A percentile compares a stretch with the other conserved stretches of the same genome.
Evolutionary conservation across 2,329 filamentous ascomycete species (phyloP).

Genomic region (Rhinocladiella similis): DNA sequence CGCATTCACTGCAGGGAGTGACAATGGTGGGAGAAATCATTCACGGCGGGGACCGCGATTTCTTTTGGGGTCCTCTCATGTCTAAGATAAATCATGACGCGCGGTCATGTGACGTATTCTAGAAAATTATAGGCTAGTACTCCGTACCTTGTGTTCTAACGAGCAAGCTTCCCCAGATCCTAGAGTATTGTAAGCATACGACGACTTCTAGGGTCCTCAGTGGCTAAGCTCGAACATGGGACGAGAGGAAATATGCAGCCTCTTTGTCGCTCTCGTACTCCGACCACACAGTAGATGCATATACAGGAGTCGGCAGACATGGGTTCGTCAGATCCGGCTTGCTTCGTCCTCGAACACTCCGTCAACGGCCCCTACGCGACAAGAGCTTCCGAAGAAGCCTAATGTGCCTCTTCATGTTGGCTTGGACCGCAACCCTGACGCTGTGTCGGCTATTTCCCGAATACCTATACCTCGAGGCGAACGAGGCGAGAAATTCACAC

Average conservation of each 20-base stretch:
- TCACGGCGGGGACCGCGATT: neutral
- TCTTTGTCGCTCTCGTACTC: constrained; percentile 25
- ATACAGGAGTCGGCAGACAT: constrained; percentile 6
- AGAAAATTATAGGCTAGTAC: neutral
- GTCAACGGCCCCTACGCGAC: neutral
- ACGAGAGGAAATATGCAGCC: constrained; percentile 14
- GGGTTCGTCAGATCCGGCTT: constrained; percentile 7
- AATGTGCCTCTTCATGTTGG: constrained; percentile 27
- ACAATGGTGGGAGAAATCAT: constrained; percentile 12
- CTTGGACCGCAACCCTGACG: constrained; percentile 26
- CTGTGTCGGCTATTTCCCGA: constrained; percentile 27
- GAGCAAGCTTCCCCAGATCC: neutral
- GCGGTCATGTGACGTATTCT: constrained; percentile 14
- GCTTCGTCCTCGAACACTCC: constrained; percentile 16
- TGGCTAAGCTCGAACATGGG: constrained; percentile 9
- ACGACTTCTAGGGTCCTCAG: neutral
- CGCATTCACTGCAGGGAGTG: constrained; percentile 3
- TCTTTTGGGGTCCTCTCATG: constrained; percentile 8
- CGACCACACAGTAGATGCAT: constrained; percentile 25
- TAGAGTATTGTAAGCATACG: neutral
- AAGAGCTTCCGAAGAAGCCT: constrained; percentile 2
- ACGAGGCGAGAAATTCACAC: constrained; percentile 46
- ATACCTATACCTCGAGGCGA: constrained; percentile 34
- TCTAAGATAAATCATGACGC: constrained; percentile 10
- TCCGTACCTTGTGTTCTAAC: neutral